phyloP scores from a whole-genome alignment of 306 rosid species.

The Mimosa bimucronata region DNA sequence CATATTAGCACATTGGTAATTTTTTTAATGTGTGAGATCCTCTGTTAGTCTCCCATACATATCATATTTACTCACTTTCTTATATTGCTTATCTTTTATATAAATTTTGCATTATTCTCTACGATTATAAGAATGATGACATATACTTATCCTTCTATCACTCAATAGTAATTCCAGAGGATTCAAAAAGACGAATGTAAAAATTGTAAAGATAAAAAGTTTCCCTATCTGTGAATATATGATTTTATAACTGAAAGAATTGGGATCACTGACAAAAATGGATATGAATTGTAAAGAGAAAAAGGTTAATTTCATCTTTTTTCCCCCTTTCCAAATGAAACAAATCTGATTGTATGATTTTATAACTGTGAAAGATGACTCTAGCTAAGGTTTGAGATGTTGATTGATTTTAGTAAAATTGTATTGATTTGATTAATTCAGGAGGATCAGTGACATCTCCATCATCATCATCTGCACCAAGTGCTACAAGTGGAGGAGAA shows the following conservation, averaged over 20 bases:
- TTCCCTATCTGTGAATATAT: neutral
- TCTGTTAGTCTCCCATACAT: neutral
- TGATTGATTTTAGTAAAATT: slow-evolving; percentile 16
- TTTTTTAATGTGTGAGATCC: neutral
- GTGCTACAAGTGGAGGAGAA: neutral
- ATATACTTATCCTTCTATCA: neutral
- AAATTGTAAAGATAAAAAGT: neutral
- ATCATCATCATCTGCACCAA: slow-evolving; percentile 29
- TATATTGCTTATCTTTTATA: neutral
- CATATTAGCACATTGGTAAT: neutral
- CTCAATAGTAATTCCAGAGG: neutral
- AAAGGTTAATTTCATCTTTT: neutral
- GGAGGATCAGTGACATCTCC: slow-evolving; percentile 46
- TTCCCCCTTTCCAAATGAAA: neutral
- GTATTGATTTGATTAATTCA: neutral
- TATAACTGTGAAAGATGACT: neutral
- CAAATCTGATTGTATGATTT: neutral
- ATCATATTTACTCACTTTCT: neutral
- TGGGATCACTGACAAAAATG: neutral
- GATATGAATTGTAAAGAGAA: neutral
- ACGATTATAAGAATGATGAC: neutral
- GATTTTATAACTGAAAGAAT: neutral
- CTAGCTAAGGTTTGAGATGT: neutral
- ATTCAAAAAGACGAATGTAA: neutral
- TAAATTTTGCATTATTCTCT: neutral